Evolutionary conservation across 1,139 yeast genomes (phyloP), one percentile per base, ranked within the genome.

Genomic region (Yamadazyma oceani): DNA sequence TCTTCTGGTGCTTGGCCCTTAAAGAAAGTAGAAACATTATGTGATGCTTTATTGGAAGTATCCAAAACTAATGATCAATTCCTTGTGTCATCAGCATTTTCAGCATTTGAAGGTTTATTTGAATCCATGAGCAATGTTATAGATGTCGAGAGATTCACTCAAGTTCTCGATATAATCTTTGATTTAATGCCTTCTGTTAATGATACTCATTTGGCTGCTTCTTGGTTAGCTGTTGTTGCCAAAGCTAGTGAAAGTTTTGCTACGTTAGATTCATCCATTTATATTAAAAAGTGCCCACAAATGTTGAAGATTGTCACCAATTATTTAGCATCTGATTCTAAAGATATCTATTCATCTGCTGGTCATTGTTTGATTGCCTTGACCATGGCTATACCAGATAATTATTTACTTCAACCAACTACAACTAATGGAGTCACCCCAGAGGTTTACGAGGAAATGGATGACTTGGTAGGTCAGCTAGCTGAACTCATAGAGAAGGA

Each of bases 161-260:
- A 69, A 39, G 82, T 87, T 12, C 66, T 89, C 43, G 80, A 84
- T 50, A 75, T 85, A 29, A 80, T 92, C 34, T 76, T 87, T 50
- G 87, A 85, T 44, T 71, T 90, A 54, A 82, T 82, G 48, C 98
- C 98, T 5, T 73, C 95, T 1, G 58, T 78, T 19, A 85, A 83
- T 50, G 98, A 92, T 55, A 71, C 83, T 30, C 90, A 88, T 58
- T 73, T 92, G 49, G 88, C 94, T 12, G 96, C 95, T 13, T 78
- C 96, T 8, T 92, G 98, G 98, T 75, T 89, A 36, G 96, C 97
- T 1, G 96, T 89, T 17, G 77, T 92, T 28, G 95, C 97, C 6
- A 89, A 88, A 54, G 96, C 94, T 33, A 70, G 85, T 45, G 80
- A 80, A 37, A 75, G 90, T 5, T 87, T 80, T 55, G 69, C 90